phyloP scores from a whole-genome alignment of 164 flowering plant species.

The Santalum album region DNA sequence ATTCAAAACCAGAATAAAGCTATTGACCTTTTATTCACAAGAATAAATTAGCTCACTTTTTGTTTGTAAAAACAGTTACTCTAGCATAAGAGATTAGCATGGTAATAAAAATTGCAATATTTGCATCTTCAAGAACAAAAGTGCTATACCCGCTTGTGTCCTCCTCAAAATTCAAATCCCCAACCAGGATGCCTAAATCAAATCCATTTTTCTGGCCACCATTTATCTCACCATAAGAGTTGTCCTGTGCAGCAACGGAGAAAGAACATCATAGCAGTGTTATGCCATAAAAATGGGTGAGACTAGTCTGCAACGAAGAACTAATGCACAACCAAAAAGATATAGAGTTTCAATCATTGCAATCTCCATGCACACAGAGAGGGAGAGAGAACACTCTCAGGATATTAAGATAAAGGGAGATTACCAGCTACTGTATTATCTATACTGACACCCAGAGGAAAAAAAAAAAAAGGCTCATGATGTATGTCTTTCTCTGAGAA shows the following conservation, averaged over 20 bases:
- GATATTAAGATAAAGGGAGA: no score
- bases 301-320: no score
- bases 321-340: no score
- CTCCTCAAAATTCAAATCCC: conserved; percentile 73
- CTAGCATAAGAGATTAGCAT: not conserved
- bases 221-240: conserved; percentile 20
- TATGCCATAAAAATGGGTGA: no score
- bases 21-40: not conserved
- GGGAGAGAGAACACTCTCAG: no score
- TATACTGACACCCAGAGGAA: no score
- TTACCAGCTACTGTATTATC: no score
- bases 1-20: not conserved
- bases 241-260: conserved; percentile 12
- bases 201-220: conserved; percentile 36
- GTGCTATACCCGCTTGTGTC: conserved; percentile 52
- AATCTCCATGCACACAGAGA: no score
- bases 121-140: not conserved
- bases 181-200: conserved; percentile 79
- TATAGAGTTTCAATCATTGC: no score
- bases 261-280: not conserved
- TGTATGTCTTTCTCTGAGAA: no score
- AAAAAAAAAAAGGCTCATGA: no score
- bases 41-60: no score
- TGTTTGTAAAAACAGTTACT: not conserved
- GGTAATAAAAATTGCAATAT: not conserved